Evolutionary conservation across 257 asterid genomes (phyloP).

Genomic region (Thymus quinquecostatus): DNA sequence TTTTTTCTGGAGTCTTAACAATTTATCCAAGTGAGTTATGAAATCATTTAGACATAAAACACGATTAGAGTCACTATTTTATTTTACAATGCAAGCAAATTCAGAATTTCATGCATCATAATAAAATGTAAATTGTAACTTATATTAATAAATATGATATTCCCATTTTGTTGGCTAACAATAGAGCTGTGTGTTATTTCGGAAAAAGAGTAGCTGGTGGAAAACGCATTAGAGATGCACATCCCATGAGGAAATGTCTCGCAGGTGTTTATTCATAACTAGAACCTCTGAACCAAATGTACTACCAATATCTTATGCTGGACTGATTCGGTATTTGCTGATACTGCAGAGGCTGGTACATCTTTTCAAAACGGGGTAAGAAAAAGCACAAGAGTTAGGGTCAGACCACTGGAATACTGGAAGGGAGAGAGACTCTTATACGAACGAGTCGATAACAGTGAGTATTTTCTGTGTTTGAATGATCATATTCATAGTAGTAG

Average conservation of each 20-base stretch:
- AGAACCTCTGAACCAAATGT: neutral
- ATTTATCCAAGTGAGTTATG: conserved; percentile 2
- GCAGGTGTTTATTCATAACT: conserved; percentile 62
- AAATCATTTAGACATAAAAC: neutral
- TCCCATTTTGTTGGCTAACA: conserved; percentile 14
- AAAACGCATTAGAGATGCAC: conserved; percentile 47
- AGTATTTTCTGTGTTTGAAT: conserved; percentile 39
- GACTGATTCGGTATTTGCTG: conserved; percentile 28
- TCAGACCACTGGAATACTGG: conserved; percentile 90
- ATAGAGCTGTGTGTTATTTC: conserved; percentile 26
- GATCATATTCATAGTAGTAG: neutral
- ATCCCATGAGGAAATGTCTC: conserved; percentile 69
- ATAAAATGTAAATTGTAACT: conserved; percentile 22
- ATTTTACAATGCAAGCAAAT: neutral
- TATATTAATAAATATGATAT: neutral
- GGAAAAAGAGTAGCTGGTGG: conserved; percentile 31
- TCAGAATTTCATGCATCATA: conserved; percentile 11
- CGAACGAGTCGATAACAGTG: conserved; percentile 69
- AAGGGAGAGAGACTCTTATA: conserved; percentile 83
- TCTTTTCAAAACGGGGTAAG: conserved; percentile 74
- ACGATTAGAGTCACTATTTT: neutral
- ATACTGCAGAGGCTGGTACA: conserved; percentile 75
- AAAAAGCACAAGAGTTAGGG: conserved; percentile 82
- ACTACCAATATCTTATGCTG: conserved; percentile 20
- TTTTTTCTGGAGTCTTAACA: conserved; percentile 2